A percentile compares a stretch with the other conserved stretches of the same genome.
Evolutionary conservation across 2,329 filamentous ascomycete genomes (phyloP).

Genomic region (Tolypocladium amazonense): DNA sequence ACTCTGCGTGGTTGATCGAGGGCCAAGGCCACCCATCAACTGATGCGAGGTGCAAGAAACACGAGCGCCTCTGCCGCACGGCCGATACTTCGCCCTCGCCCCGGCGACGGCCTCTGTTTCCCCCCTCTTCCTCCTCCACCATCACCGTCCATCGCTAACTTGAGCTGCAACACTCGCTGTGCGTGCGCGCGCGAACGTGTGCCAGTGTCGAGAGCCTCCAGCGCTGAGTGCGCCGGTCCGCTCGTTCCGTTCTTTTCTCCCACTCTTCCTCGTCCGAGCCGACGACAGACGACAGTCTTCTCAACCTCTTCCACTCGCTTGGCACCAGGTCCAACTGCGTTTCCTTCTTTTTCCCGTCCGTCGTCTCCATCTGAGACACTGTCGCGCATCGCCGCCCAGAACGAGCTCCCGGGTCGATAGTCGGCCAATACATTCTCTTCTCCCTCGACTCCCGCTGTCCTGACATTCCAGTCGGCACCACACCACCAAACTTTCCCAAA

Average conservation of each 20-base stretch:
- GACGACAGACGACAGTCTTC: not conserved
- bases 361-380: slow-evolving; percentile 3
- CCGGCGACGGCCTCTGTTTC: not conserved
- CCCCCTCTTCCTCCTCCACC: not conserved
- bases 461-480: slow-evolving; percentile 16
- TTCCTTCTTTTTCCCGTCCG: slow-evolving; percentile 1
- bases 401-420: slow-evolving; percentile 12
- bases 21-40: not conserved
- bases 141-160: not conserved
- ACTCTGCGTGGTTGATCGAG: not conserved
- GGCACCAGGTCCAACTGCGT: slow-evolving; percentile 16
- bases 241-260: slow-evolving; percentile 7
- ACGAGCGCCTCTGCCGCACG: not conserved
- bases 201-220: slow-evolving; percentile 3
- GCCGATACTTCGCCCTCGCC: not conserved
- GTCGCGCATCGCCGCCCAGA: slow-evolving; percentile 5
- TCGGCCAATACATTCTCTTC: slow-evolving; percentile 13
- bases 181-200: not conserved
- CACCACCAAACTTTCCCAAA: not conserved
- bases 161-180: not conserved
- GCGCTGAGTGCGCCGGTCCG: slow-evolving; percentile 3
- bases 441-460: slow-evolving; percentile 11
- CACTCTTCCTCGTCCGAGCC: not conserved
- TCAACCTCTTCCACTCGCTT: slow-evolving; percentile 4
- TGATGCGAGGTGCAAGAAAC: not conserved